Conservation (phyloP, 2,329 filamentous ascomycete species). For the Pseudocercospora ulei region DNA sequence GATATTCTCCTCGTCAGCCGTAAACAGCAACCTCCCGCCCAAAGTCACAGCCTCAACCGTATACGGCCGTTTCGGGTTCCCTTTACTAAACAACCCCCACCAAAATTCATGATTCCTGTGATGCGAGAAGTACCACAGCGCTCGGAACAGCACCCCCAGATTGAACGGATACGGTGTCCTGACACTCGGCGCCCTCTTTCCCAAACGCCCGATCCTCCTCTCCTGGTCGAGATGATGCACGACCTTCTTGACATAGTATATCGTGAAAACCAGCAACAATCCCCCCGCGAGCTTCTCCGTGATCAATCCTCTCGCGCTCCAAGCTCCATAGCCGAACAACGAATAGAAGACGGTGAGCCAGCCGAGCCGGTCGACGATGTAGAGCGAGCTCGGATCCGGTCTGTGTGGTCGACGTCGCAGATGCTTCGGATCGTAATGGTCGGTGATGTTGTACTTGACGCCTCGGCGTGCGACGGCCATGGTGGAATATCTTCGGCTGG, state of each 20-base stretch:
- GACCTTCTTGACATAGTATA: slow-evolving; percentile 17
- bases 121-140: slow-evolving; percentile 41
- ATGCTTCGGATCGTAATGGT: slow-evolving; percentile 1
- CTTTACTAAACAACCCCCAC: slow-evolving; percentile 42
- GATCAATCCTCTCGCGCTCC: background rate
- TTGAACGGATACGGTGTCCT: slow-evolving; percentile 42
- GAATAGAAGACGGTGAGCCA: slow-evolving; percentile 16
- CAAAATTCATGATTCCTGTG: slow-evolving; percentile 56
- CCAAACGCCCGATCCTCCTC: slow-evolving; percentile 37
- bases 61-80: slow-evolving; percentile 37
- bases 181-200: slow-evolving; percentile 39
- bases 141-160: slow-evolving; percentile 54
- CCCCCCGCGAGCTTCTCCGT: background rate
- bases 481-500: background rate
- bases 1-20: slow-evolving; percentile 77
- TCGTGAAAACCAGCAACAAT: background rate
- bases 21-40: slow-evolving; percentile 58
- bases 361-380: slow-evolving; percentile 14
- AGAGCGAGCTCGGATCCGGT: slow-evolving; percentile 3
- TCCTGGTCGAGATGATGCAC: slow-evolving; percentile 29
- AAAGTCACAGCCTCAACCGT: slow-evolving; percentile 53
- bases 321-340: slow-evolving; percentile 11
- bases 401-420: background rate
- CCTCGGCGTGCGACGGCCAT: slow-evolving; percentile 3
- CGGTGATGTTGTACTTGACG: slow-evolving; percentile 1